Base-by-base conservation (phyloP, 1,284 basidiomycete genomes). In the Golubevia pallescens region DNA sequence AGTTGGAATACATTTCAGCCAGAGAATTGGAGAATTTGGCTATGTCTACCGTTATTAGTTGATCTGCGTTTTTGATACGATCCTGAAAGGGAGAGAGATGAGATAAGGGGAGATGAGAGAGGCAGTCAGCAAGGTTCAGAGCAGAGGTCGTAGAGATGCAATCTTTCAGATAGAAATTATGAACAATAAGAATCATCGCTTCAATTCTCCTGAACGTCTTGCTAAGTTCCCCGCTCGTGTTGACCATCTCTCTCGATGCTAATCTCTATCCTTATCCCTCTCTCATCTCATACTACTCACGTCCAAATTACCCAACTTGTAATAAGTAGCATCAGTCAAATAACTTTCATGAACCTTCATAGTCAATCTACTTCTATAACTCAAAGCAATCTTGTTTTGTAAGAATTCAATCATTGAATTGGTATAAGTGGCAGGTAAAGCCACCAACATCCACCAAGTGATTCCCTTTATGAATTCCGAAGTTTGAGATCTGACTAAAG, bases 11-110 rank as follows among this genome's bases (percentile, higher is more conserved):
- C 57, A 98, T 95, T 53, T 94, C 93, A 7, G 96, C 94, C 16
- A 99, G 89, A 80, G 94, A 92, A 21, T 90, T 90, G 38, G 93
- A 94, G 87, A 98, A 98, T 66, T 93, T 93, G 84, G 95, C 93
- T 56, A 98, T 94, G 84, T 99, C 96, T 68, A 96, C 92, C 0
- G 95, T 96, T 72, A 98, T 94, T 90, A 96, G 92, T 92, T 97
- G 95, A 82, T 98, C 96, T 7, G 94, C 93, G 76, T 98, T 98
- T 88, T 95, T 95, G 73, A 98, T 95, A 63, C 96, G 89, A 85
- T 98, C 96, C 78, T 96, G 94, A 68, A 96, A 87, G 82, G 24
- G 4, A 59, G 16, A 95, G 95, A 48, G 92, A 93, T 93, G 60
- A 51, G 19, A n/a, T n/a, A n/a, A n/a, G n/a, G n/a, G n/a, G n/a